Evolutionary conservation across 2,329 filamentous ascomycete genomes (phyloP).

Genomic region (Aquanectria penicillioides): DNA sequence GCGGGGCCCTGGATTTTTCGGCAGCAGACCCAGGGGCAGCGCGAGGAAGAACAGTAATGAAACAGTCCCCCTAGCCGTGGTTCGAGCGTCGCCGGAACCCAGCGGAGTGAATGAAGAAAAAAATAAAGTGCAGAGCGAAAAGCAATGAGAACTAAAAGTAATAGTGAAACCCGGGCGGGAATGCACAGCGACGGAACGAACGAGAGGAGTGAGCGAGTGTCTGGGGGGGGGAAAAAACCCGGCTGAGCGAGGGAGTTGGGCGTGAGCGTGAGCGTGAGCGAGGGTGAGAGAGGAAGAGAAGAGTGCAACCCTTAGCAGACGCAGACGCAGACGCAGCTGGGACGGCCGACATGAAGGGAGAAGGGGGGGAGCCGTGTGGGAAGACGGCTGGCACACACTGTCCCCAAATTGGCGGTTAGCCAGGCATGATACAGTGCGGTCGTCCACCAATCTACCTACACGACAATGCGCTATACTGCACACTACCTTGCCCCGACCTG

Average conservation of each 20-base stretch:
- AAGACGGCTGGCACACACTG: not conserved
- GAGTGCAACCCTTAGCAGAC: constrained; percentile 5
- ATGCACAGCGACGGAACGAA: constrained; percentile 16
- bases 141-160: constrained; percentile 4
- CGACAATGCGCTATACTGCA: too few species aligned
- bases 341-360: constrained; percentile 3
- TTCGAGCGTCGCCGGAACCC: constrained; percentile 1
- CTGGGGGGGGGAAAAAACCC: constrained; percentile 4
- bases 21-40: constrained; percentile 17
- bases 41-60: constrained; percentile 13
- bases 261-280: not conserved
- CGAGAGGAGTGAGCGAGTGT: constrained; percentile 20
- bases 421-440: constrained; percentile 11
- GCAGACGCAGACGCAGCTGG: too few species aligned
- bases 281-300: constrained; percentile 6
- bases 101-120: constrained; percentile 2
- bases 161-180: not conserved
- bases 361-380: constrained; percentile 12
- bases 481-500: too few species aligned
- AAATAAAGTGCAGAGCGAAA: not conserved
- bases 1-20: constrained; percentile 9
- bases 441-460: too few species aligned
- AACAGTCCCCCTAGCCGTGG: constrained; percentile 13
- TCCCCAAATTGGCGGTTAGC: not conserved
- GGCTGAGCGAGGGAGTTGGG: constrained; percentile 9